Evolutionary conservation across 2,329 filamentous ascomycete species (phyloP), one percentile per base, ranked within the genome.

Genomic region (Stagonosporopsis rhizophila): DNA sequence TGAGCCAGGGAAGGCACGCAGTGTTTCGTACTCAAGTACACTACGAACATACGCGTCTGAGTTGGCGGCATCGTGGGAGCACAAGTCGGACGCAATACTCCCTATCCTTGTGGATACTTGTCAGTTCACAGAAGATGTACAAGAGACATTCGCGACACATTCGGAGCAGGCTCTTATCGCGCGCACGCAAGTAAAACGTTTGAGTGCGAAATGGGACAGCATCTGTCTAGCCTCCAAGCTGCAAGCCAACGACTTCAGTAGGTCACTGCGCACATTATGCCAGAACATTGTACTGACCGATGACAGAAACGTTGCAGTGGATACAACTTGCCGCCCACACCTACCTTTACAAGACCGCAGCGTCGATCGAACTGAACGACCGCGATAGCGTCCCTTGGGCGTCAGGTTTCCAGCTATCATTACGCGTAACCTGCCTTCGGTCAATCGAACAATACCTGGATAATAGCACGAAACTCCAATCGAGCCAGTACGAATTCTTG

Each of bases 111-210:
- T 74, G 19, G 67, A 74, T 34, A 68, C 66, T 4, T 74, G 72
- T 41, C 70, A 72, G 34, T 74, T 71, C 23, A 69, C 72, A 60
- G 72, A 75, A 57, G 72, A 75, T 38, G 65, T 74, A 6, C 67
- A 74, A 23, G 72, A 74, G 49, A 74, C 72, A 4, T 72, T 75
- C 22, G 46, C 60, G 6, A 59, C 57, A 38, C 63, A 62, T n/a
- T 59, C 62, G 23, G 68, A 70, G 45, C 69, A 70, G 40, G 70
- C 68, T 9, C 56, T 72, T 23, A 65, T 73, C 22, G 69, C 63
- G 7, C 70, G 66, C 44, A 67, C 69, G 25, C 72, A 75, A 42
- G 61, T 72, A 7, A 72, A 71, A 44, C 69, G 72, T 20, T 56
- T 75, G 14, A 70, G 59, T 35, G 71, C 73, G 25, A 72, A 68